Conservation (phyloP, 116 monocot genomes). For the Cymodocea nodosa region DNA sequence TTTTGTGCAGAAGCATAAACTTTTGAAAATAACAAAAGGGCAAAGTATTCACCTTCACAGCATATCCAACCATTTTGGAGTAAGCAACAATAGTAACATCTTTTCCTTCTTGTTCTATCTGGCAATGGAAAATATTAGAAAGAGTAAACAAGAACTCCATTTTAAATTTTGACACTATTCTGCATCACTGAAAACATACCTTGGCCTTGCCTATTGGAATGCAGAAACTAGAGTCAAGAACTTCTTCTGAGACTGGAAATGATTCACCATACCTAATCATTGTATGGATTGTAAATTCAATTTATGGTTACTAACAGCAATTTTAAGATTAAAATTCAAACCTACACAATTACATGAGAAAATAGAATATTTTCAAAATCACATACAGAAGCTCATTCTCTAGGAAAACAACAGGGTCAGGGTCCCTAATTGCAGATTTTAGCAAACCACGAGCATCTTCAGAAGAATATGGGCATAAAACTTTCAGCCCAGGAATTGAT, state of each 20-base stretch:
- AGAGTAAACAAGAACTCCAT: not conserved
- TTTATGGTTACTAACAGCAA: not conserved
- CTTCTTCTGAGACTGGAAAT: slow-evolving; percentile 86
- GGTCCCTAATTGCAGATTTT: slow-evolving; percentile 87
- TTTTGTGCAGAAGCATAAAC: not conserved
- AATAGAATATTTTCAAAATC: not conserved
- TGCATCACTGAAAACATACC: slow-evolving; percentile 18
- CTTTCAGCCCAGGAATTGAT: slow-evolving; percentile 75
- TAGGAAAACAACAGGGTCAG: slow-evolving; percentile 88
- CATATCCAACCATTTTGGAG: slow-evolving; percentile 94
- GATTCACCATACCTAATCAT: slow-evolving; percentile 79
- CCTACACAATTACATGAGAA: not conserved
- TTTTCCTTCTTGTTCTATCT: slow-evolving; percentile 90
- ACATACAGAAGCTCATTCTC: slow-evolving; percentile 89
- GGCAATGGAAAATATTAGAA: slow-evolving; percentile 7
- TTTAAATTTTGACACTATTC: not conserved
- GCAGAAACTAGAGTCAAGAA: slow-evolving; percentile 88
- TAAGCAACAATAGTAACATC: slow-evolving; percentile 78
- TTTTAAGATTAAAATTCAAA: not conserved
- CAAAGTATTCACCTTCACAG: slow-evolving; percentile 50
- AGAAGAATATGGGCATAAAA: slow-evolving; percentile 65
- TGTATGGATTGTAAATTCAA: not conserved
- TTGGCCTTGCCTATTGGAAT: slow-evolving; percentile 97
- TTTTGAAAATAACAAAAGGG: not conserved
- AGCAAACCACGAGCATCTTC: slow-evolving; percentile 92